A percentile compares a stretch with the other conserved stretches of the same genome.
These are phyloP conservation scores for Phalaenopsis equestris DNA, from an alignment of 106 monocot genomes.

Conservation along the genomic window DNA sequence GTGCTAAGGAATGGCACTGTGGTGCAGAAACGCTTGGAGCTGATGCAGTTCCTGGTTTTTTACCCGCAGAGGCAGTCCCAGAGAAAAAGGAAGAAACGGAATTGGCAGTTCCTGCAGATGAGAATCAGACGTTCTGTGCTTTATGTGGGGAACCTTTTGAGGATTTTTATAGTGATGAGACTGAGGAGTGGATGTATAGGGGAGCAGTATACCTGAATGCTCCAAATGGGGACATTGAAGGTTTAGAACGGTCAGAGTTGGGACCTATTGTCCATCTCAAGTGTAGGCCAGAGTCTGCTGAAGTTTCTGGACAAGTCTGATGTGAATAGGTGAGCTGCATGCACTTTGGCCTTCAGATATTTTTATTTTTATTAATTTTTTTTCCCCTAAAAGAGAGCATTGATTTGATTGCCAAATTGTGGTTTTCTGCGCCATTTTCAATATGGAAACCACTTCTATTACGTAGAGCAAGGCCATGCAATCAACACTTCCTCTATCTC, in stretches of 20 bases:
- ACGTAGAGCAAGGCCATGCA: neutral
- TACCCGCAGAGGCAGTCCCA: slow-evolving; percentile 47
- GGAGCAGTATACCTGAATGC: slow-evolving; percentile 89
- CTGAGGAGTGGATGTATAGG: slow-evolving; percentile 97
- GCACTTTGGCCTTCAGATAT: slow-evolving; percentile 5
- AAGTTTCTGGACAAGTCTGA: slow-evolving; percentile 28
- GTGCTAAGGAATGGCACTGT: slow-evolving; percentile 82
- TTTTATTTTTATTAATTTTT: neutral
- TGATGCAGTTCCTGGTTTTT: slow-evolving; percentile 71
- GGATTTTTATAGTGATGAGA: slow-evolving; percentile 94
- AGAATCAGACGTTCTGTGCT: slow-evolving; percentile 79
- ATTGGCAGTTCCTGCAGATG: slow-evolving; percentile 86
- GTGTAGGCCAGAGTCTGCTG: slow-evolving; percentile 58
- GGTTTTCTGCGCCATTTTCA: neutral
- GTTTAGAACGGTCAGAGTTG: slow-evolving; percentile 51
- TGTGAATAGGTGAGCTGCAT: slow-evolving; percentile 32
- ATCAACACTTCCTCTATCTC: neutral
- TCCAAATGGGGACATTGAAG: slow-evolving; percentile 48
- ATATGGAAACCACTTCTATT: neutral
- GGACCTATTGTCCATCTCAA: slow-evolving; percentile 95
- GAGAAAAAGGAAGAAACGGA: slow-evolving; percentile 75
- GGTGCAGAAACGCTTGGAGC: slow-evolving; percentile 76
- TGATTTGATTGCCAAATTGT: slow-evolving; percentile 4
- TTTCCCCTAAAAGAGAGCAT: neutral
- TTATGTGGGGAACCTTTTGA: slow-evolving; percentile 91